Evolutionary conservation across 768 basidiomycete genomes (phyloP).

Genomic region (Phlebiopsis gigantea): DNA sequence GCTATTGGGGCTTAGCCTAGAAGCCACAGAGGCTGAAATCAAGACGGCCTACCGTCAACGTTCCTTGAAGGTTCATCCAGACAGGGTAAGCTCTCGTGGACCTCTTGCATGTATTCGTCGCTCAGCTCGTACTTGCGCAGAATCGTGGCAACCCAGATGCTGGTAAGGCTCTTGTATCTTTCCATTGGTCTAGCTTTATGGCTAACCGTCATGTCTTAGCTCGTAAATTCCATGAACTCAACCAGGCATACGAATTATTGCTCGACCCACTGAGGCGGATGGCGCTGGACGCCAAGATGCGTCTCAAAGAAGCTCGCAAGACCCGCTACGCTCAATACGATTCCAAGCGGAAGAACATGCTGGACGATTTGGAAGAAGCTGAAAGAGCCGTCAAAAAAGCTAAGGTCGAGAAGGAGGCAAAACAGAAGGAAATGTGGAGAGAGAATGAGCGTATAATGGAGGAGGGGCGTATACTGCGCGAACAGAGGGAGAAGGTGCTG

Average conservation of each 20-base stretch:
- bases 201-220: conserved; percentile 30
- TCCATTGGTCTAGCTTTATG: not conserved
- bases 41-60: conserved; percentile 72
- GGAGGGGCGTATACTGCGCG: conserved; percentile 61
- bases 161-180: conserved; percentile 34
- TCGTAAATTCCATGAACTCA: conserved; percentile 80
- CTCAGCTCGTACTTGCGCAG: conserved; percentile 30
- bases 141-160: conserved; percentile 80
- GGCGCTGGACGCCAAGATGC: conserved; percentile 76
- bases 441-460: conserved; percentile 74
- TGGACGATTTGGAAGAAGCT: conserved; percentile 74
- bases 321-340: conserved; percentile 69
- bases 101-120: not conserved
- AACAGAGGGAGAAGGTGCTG: conserved; percentile 57
- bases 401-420: conserved; percentile 53
- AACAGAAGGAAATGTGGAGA: conserved; percentile 46
- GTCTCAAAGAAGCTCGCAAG: conserved; percentile 60
- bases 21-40: conserved; percentile 74
- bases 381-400: conserved; percentile 76
- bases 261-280: conserved; percentile 76
- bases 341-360: conserved; percentile 64
- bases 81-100: conserved; percentile 51
- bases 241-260: conserved; percentile 73
- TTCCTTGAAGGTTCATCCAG: conserved; percentile 84
- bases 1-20: conserved; percentile 51